Base-by-base conservation (phyloP, 306 rosid genomes). In the Trifolium repens region DNA sequence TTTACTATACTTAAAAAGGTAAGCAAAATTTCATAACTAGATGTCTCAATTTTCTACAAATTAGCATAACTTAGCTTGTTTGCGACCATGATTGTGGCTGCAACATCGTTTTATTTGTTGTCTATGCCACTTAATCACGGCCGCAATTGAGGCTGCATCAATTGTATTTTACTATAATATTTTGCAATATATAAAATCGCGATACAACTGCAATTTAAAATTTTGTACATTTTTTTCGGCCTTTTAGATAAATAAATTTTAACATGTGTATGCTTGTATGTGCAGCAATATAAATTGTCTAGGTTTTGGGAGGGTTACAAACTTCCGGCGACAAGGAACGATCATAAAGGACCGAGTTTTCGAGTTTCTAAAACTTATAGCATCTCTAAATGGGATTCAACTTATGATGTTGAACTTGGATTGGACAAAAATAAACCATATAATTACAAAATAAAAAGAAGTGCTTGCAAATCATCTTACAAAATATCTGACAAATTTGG, bases 221-320 rank as follows among this genome's bases (percentile, higher is more conserved):
- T 2, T 50, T 57, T 57, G 14, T 10, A 22, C 6, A 7, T 52
- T 27, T 1, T 27, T 34, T 61, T 63, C 0, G 24, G 2, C n/a
- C 24, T 71, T 50, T 22, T 34, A 19, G 8, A 26, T 52, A 17
- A 82, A 58, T 5, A 14, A 53, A 43, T 17, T 17, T 76, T 76
- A 26, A 5, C 19, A 2, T 34, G 0, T 13, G 42, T 69, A 4
- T 42, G 6, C 60, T 12, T 59, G 0, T 64, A 12, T 54, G 11
- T 67, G 66, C 73, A 91, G 94, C 86, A 80, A 80, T 66, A 62
- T 49, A 86, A 74, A 44, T 55, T 88, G 16, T 82, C 79, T 30
- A 83, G 73, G 74, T 47, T 49, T 47, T 89, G 94, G 94, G 91
- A 89, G 80, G 97, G 94, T 37, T 81, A 86, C 62, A 88, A 88